phyloP scores from a whole-genome alignment of 225 moss, liverwort and hornwort species.

The Thuidium tamariscinum region DNA sequence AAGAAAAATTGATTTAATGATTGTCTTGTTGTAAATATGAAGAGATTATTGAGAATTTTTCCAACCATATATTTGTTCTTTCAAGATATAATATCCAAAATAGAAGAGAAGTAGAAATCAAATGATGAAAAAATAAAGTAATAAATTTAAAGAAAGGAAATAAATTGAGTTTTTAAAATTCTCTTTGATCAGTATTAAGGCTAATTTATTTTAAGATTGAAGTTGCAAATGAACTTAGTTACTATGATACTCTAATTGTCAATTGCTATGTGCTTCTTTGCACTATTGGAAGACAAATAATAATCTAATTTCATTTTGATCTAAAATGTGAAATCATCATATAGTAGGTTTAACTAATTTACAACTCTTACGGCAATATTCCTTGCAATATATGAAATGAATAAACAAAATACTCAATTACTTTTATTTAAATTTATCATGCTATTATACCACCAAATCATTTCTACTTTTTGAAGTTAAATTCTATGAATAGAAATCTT shows the following conservation, averaged over 20 bases:
- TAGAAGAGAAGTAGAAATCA: neutral
- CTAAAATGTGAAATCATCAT: neutral
- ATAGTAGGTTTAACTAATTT: rapidly evolving
- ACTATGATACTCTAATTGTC: rapidly evolving
- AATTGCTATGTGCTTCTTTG: neutral
- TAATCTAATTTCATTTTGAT: neutral
- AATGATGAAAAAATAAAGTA: neutral
- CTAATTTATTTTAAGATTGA: rapidly evolving
- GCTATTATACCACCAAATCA: neutral
- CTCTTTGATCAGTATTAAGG: rapidly evolving
- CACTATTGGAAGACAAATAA: neutral
- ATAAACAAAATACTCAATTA: too few species aligned
- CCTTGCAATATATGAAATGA: rapidly evolving
- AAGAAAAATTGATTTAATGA: neutral
- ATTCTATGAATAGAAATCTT: neutral
- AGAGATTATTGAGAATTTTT: neutral
- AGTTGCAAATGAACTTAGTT: neutral
- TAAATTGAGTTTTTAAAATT: neutral
- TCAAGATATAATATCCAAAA: too few species aligned
- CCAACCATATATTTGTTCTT: neutral
- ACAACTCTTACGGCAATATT: neutral
- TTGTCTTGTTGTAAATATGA: neutral
- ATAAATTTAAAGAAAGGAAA: rapidly evolving
- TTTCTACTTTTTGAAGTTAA: neutral
- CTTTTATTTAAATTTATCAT: too few species aligned